Conservation (phyloP, 108 stramenopile species). For the Parietichytrium sp. region DNA sequence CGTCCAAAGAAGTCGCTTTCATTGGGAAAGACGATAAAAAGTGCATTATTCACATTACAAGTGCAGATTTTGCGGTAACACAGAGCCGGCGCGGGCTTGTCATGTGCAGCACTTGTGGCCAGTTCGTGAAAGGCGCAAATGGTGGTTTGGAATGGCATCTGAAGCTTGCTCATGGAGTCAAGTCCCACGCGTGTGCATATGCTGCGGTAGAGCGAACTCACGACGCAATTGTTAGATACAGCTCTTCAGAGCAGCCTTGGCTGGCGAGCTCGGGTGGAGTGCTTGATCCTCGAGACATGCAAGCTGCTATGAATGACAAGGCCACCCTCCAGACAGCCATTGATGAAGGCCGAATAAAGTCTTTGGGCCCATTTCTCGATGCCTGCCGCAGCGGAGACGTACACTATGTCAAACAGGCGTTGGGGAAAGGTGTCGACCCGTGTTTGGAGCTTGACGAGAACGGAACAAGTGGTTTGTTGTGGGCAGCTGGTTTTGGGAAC, state of each 20-base stretch:
- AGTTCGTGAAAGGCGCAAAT: background rate
- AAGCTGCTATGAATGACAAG: background rate
- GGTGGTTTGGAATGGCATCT: conserved; percentile 23
- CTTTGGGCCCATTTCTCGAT: background rate
- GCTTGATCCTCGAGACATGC: background rate
- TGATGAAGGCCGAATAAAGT: background rate
- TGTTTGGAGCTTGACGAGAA: background rate
- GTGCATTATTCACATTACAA: background rate
- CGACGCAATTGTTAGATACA: conserved; percentile 17
- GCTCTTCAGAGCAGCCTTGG: background rate
- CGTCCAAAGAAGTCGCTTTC: background rate
- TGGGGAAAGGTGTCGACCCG: background rate
- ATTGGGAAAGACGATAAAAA: background rate
- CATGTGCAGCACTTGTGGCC: conserved; percentile 20
- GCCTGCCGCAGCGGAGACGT: conserved; percentile 30
- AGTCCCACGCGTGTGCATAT: background rate
- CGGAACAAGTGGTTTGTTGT: background rate
- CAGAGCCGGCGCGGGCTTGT: background rate
- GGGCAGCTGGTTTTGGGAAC: conserved; percentile 37
- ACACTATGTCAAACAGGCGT: background rate
- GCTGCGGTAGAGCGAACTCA: background rate
- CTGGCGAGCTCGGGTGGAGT: too few relatives aligned
- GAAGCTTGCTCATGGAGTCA: conserved; percentile 16
- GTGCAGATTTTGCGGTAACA: background rate
- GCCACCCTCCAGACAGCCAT: background rate